Base-by-base conservation (phyloP, 2,329 filamentous ascomycete species). In the Colletotrichum navitas region DNA sequence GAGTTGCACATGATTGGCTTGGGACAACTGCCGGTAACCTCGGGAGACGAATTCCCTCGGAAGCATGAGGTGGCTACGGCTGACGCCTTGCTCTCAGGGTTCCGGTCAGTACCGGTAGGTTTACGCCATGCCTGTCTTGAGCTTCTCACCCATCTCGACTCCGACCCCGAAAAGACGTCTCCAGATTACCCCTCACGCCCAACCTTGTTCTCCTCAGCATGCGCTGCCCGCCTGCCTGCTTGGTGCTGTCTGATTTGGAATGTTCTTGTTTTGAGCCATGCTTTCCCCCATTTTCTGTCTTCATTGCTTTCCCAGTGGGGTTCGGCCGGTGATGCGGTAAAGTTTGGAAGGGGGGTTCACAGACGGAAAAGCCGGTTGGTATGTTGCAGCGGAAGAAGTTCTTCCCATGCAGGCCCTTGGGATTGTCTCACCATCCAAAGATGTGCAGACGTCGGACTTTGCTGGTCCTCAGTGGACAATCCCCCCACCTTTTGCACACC, bases 181-280 rank as follows among this genome's bases (percentile, higher is more conserved):
- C 54, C 64, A 63, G 56, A 58, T 52, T 63, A 45, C 68, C 68
- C 68, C 64, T 71, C 54, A 66, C 43, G 51, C 16, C 63, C 43
- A 68, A 71, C 65, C 52, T 68, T 68, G 43, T 68, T 55, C 51
- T 39, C 12, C 21, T 41, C 29, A 21, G 6, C 26, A n/a, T 29
- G 24, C 21, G 16, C 14, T 26, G 52, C 24, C 39, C 26, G 24
- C 39, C 41, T 45, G 18, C 5, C 43, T 34, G 18, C 39, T 3
- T 14, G 49, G 49, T 24, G 41, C 43, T 59, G 24, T 34, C 41
- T 34, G 41, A 18, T 32, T 43, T 29, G 41, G 56, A 60, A 45
- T 26, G 18, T 60, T 45, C 58, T 34, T 45, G 26, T n/a, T n/a
- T 43, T n/a, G 56, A 26, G 18, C 49, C 26, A 16, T 52, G 26